Conservation (phyloP, 768 basidiomycete genomes). For the Rossbeevera mucosa region DNA sequence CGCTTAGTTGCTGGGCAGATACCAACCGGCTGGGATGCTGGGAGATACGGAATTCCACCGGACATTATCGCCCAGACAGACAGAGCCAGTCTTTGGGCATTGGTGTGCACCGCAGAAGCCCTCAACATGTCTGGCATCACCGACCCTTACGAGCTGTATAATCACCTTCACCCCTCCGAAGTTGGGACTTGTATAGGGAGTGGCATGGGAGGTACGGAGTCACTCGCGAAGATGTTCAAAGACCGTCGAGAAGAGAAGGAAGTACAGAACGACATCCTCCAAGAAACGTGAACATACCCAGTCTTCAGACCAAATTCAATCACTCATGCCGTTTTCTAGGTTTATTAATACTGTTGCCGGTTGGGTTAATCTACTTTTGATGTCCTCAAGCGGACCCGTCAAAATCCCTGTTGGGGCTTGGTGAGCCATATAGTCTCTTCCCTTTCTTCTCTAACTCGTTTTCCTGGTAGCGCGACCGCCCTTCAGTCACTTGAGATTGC, state of each 20-base stretch:
- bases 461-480: constrained; percentile 73
- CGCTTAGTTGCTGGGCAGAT: constrained; percentile 94
- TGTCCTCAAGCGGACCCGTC: constrained; percentile 96
- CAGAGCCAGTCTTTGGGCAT: constrained; percentile 89
- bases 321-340: constrained; percentile 35
- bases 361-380: constrained; percentile 91
- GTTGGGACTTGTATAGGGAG: constrained; percentile 92
- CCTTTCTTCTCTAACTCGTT: constrained; percentile 2
- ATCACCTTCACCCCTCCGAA: constrained; percentile 94
- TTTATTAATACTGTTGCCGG: constrained; percentile 99
- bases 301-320: background rate
- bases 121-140: constrained; percentile 96
- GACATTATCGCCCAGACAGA: constrained; percentile 96
- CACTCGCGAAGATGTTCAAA: constrained; percentile 96
- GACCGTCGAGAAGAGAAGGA: constrained; percentile 97
- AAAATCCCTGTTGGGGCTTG: constrained; percentile 99
- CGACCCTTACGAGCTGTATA: constrained; percentile 96
- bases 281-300: constrained; percentile 77
- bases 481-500: constrained; percentile 98
- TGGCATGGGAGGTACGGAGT: constrained; percentile 95
- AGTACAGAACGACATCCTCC: constrained; percentile 96
- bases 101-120: constrained; percentile 92
- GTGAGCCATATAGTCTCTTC: constrained; percentile 38
- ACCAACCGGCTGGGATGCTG: constrained; percentile 96
- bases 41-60: constrained; percentile 93